These are phyloP conservation scores for Geotrichum klebahnii DNA, from an alignment of 1,139 yeast genomes.

Conservation along the genomic window DNA sequence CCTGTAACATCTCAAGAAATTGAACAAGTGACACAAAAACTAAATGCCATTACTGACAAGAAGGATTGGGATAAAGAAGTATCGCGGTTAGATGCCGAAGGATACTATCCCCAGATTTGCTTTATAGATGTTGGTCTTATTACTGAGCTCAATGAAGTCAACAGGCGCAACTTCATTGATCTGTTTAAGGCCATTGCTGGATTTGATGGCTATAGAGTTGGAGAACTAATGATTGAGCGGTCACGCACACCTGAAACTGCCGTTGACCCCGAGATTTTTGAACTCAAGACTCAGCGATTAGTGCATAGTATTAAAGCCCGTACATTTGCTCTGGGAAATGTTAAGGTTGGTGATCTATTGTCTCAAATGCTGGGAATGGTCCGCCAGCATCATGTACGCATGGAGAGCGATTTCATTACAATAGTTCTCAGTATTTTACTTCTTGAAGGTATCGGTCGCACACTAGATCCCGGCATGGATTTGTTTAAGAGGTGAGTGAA, in stretches of 20 bases:
- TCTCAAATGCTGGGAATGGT: conserved; percentile 90
- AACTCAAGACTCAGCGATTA: conserved; percentile 76
- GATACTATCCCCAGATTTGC: conserved; percentile 81
- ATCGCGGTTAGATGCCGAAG: conserved; percentile 50
- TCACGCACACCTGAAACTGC: conserved; percentile 94
- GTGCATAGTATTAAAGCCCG: conserved; percentile 78
- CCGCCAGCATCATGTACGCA: conserved; percentile 85
- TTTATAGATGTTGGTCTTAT: conserved; percentile 91
- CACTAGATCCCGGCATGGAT: conserved; percentile 86
- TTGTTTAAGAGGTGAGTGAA: conserved; percentile 81
- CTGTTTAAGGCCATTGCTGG: conserved; percentile 82
- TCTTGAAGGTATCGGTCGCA: conserved; percentile 92
- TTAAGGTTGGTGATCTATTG: conserved; percentile 84
- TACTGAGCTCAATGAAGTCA: conserved; percentile 74
- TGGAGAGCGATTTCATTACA: conserved; percentile 96
- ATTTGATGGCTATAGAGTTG: conserved; percentile 92
- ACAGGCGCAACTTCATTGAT: conserved; percentile 81
- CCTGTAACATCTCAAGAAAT: conserved; percentile 27
- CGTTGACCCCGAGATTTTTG: conserved; percentile 75
- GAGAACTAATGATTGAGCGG: conserved; percentile 90
- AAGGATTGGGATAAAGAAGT: conserved; percentile 53
- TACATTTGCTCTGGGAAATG: conserved; percentile 88
- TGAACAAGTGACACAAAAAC: conserved; percentile 27
- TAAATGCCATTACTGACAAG: conserved; percentile 41
- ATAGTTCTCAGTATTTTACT: conserved; percentile 86